Evolutionary conservation across 2,329 filamentous ascomycete genomes (phyloP).

Genomic region (Bipolaris bicolor): DNA sequence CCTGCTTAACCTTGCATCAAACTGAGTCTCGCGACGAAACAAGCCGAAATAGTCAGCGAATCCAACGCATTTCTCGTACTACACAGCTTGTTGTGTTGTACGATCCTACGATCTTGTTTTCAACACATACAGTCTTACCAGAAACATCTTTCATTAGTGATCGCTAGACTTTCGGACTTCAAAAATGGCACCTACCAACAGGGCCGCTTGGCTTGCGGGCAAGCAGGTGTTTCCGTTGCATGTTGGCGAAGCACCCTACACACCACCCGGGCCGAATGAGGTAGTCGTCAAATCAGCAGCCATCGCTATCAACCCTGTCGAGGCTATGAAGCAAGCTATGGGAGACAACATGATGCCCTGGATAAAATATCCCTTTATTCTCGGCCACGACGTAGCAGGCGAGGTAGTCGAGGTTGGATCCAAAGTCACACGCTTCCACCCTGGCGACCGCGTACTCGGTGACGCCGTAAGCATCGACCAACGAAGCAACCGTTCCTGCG

Average conservation of each 20-base stretch:
- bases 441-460: conserved; percentile 52
- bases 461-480: conserved; percentile 18
- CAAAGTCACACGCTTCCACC: conserved; percentile 48
- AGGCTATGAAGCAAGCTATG: conserved; percentile 47
- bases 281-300: conserved; percentile 50
- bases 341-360: conserved; percentile 17
- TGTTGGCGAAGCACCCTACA: conserved; percentile 48
- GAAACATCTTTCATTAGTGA: background rate
- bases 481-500: background rate
- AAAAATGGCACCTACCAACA: background rate
- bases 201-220: conserved; percentile 1
- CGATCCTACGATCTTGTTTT: background rate
- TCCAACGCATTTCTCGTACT: background rate
- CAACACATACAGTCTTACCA: background rate
- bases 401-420: conserved; percentile 52
- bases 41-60: background rate
- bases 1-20: background rate
- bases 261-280: conserved; percentile 43
- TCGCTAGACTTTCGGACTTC: background rate
- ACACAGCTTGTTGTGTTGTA: background rate
- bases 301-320: conserved; percentile 53
- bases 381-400: conserved; percentile 52
- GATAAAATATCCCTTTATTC: conserved; percentile 21
- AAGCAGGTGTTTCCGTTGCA: background rate
- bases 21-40: background rate